Evolutionary conservation across 2,329 filamentous ascomycete species (phyloP), one percentile per base, ranked within the genome.

Genomic region (Cryoendolithus antarcticus): DNA sequence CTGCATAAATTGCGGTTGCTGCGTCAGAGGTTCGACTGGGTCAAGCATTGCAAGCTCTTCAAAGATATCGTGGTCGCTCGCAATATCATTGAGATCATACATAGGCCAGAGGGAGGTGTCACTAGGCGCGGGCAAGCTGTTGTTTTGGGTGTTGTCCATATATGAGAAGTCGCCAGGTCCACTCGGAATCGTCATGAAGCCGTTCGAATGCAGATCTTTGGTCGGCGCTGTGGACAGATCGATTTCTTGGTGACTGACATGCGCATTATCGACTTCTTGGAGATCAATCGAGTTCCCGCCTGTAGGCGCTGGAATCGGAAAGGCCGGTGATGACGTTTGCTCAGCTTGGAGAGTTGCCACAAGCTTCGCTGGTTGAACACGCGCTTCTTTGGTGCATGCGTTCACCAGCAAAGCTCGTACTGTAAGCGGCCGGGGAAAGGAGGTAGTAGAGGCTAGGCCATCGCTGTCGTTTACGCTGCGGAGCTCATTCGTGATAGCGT

Each of bases 1-100:
- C 33, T 74, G 68, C 75, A 80, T 77, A 49, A 80, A 80, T 45
- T 77, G 72, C 2, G 72, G 66, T 45, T 78, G 74, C 9, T 68
- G 65, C 19, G 73, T 70, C 33, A 41, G 11, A 4, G 72, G 58
- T 38, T 73, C 67, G 13, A 64, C 65, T 2, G 65, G 70, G 48
- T 76, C 73, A 27, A 75, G 58, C 6, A 71, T 70, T 3, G 71
- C 71, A 30, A 77, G 55, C 46, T 76, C 72, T 37, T 75, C 72
- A 43, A 75, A 75, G 38, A 74, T 63, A 10, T 66, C 69, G 3
- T 36, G 38, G 28, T 45, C 47, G 24, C 24, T 27, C 24, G 24
- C 24, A 27, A 27, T 27, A 27, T 27, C 24, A 27, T 27, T 27
- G 24, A 27, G 24, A 27, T 27, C 24, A 27, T 27, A 27, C 24